Evolutionary conservation across 2,329 filamentous ascomycete genomes (phyloP), one percentile per base, ranked within the genome.

Genomic region (Immersiporthe knoxdaviesiana): DNA sequence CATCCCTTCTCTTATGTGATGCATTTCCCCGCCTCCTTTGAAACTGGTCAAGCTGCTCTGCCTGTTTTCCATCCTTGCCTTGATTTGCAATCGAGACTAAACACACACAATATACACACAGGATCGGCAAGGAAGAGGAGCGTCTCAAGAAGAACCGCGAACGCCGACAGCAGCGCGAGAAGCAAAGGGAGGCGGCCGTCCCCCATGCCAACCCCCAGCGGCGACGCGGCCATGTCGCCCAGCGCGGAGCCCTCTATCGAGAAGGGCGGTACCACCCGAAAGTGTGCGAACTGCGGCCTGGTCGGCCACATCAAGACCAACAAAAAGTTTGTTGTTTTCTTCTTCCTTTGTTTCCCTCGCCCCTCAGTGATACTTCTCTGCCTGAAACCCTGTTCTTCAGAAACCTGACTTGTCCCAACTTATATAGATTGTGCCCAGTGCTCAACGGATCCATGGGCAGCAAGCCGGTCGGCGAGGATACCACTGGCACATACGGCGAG

Each of bases 281-380:
- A 98, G 83, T 99, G 96, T 82, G 96, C 96, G 74, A 98, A 97
- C 80, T 99, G 96, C 81, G 96, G 96, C 64, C 92, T 96, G 79
- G 92, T 97, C 67, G 96, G 96, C 41, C 96, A 99, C 77, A 99
- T 99, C 84, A 97, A 97, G 82, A 98, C 95, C 62, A 98, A 98
- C 84, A 97, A 97, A 84, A 98, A 97, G 93, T 96, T 88, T 81
- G 85, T 80, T 74, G n/a, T n/a, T n/a, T n/a, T n/a, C n/a, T n/a
- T n/a, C n/a, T n/a, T n/a, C n/a, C n/a, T n/a, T n/a, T n/a, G n/a
- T 74, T 74, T 73, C 75, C 35, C 35, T 35, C 56, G 58, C 66
- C 50, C 69, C 37, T 41, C 59, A 66, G 14, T 50, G 16, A 60
- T n/a, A n/a, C n/a, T 32, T 59, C 7, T 14, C 27, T 47, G 1